These are phyloP conservation scores for Colletotrichum coccodes DNA, from an alignment of 2,329 filamentous ascomycete genomes.

Conservation along the genomic window DNA sequence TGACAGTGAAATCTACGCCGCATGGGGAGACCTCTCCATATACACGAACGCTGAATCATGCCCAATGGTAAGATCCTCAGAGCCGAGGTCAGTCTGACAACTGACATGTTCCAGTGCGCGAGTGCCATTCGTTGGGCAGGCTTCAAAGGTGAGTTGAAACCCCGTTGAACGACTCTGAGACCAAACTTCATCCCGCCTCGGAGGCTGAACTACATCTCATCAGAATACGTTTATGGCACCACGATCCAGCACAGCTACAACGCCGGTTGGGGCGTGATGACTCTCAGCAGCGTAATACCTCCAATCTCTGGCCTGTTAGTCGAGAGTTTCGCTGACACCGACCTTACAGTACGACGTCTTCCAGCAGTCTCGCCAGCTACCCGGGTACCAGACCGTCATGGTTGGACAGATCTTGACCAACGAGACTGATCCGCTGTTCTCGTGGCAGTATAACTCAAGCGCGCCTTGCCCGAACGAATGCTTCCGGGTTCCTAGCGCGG, in stretches of 20 bases:
- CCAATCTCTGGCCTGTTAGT: rapidly evolving
- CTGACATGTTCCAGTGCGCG: conserved; percentile 52
- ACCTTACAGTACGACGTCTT: conserved; percentile 55
- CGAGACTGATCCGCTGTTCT: conserved; percentile 64
- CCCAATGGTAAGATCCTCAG: conserved; percentile 50
- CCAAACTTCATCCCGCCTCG: not conserved
- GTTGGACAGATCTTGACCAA: conserved; percentile 57
- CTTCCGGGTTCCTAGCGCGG: conserved; percentile 8
- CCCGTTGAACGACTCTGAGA: no score
- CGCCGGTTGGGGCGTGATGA: conserved; percentile 19
- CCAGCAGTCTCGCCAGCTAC: conserved; percentile 49
- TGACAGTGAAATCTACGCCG: conserved; percentile 47
- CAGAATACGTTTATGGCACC: conserved; percentile 64
- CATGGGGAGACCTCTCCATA: conserved; percentile 57
- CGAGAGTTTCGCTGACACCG: conserved; percentile 37
- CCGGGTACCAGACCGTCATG: conserved; percentile 45
- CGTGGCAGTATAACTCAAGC: conserved; percentile 60
- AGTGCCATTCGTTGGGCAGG: conserved; percentile 65
- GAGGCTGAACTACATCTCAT: not conserved
- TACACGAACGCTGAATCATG: conserved; percentile 69
- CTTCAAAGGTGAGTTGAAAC: conserved; percentile 46
- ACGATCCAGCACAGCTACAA: conserved; percentile 55
- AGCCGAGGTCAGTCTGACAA: no score
- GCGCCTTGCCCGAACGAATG: conserved; percentile 27
- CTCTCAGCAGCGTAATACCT: conserved; percentile 16